A percentile compares a stretch with the other conserved stretches of the same genome.
These are phyloP conservation scores for Fusarium anthophilum DNA, from an alignment of 2,329 filamentous ascomycete species.

Conservation along the genomic window DNA sequence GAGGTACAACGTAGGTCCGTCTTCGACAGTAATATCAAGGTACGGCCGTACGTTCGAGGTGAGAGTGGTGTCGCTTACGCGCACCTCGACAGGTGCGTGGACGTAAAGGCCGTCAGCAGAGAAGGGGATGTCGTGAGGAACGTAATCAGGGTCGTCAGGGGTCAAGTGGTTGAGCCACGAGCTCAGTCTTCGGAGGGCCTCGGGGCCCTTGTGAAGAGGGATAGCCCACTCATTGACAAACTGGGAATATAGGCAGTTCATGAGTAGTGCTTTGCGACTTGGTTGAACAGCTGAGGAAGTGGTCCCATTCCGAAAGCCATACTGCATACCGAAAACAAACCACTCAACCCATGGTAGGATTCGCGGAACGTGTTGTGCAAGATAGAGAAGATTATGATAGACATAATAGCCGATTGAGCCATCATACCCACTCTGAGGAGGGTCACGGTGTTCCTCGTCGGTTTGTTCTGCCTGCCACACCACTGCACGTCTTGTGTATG, in stretches of 20 bases:
- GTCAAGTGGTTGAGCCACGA: conserved; percentile 79
- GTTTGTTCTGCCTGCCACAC: conserved; percentile 91
- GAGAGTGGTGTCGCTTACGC: conserved; percentile 75
- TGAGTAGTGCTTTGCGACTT: conserved; percentile 81
- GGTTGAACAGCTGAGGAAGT: conserved; percentile 81
- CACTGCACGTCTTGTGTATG: conserved; percentile 87
- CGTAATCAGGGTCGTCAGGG: conserved; percentile 71
- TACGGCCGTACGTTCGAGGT: conserved; percentile 51
- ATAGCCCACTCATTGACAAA: conserved; percentile 99
- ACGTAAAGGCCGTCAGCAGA: conserved; percentile 82
- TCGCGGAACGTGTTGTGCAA: conserved; percentile 79
- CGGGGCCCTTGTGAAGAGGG: conserved; percentile 84
- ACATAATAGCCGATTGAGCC: conserved; percentile 83
- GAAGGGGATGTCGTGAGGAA: conserved; percentile 78
- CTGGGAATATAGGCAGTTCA: conserved; percentile 99
- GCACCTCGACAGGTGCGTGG: conserved; percentile 92
- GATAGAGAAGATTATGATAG: conserved; percentile 89
- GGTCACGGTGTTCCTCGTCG: conserved; percentile 65
- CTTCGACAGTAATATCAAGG: conserved; percentile 75
- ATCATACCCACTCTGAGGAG: conserved; percentile 81
- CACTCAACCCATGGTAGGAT: conserved; percentile 91
- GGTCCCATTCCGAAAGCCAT: conserved; percentile 80
- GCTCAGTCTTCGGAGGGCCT: conserved; percentile 82
- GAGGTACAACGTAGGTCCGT: conserved; percentile 83
- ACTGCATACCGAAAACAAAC: conserved; percentile 98